Evolutionary conservation across 2,329 filamentous ascomycete species (phyloP), one percentile per base, ranked within the genome.

Genomic region (Gaeumannomyces tritici): DNA sequence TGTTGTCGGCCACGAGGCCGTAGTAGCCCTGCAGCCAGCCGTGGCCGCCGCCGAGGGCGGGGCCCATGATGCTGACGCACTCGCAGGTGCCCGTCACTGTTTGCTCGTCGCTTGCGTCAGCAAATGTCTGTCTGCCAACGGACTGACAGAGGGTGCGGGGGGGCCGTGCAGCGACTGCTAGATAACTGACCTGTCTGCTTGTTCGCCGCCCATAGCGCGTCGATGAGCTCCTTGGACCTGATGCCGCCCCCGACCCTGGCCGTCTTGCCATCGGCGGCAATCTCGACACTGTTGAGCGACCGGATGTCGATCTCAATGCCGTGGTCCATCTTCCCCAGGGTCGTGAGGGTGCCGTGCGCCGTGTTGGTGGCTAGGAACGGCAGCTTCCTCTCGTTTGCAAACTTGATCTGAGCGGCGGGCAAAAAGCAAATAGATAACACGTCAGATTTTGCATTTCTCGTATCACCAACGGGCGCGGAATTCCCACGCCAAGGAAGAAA

Each of bases 21-120:
- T 84, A 72, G 33, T 74, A 76, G 1, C 83, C 81, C 67, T 83
- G 79, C 6, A 83, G 76, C 72, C 76, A 76, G 35, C 83, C 83
- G 69, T 83, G 79, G 4, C 84, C 83, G 62, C 84, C 84, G 3
- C 84, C 84, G 0, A 87, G 76, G 0, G 74, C 80, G 0, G 80
- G 81, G 0, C 71, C 71, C 24, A 72, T 61, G 59, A 67, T 67
- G 69, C 75, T 42, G 73, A 78, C 57, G 64, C 81, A 84, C 69
- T 83, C 80, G 66, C 82, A 85, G 11, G 74, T 77, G 51, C 80
- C 80, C 12, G 57, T 59, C 15, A 59, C 57, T 59, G 31, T 35
- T 35, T 24, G 31, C 9, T 26, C 1, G 9, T 58, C 31, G 31
- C 12, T 29, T 35, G 57, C n/a, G 21, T 51, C 24, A 51, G 42